Evolutionary conservation across 2,329 filamentous ascomycete species (phyloP).

Genomic region (Aspergillus unguis): DNA sequence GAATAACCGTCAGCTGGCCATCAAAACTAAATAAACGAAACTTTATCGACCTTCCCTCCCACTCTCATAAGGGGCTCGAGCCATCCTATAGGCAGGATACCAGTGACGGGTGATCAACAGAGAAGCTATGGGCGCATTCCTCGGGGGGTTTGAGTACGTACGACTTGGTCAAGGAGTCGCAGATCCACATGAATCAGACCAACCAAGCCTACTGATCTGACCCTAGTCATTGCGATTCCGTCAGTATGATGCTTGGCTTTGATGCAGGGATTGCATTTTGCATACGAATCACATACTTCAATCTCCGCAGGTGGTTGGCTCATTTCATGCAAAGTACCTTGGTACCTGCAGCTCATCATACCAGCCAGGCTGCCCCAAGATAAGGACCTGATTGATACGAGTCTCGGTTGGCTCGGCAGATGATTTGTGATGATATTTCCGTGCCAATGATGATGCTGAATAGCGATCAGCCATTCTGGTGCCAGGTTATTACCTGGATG

Average conservation of each 20-base stretch:
- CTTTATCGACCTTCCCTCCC: not conserved
- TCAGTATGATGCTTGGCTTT: not conserved
- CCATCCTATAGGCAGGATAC: not conserved
- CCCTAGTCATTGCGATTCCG: not conserved
- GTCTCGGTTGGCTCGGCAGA: too few relatives aligned
- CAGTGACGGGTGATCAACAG: constrained; percentile 5
- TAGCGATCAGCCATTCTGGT: too few relatives aligned
- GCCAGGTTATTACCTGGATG: too few relatives aligned
- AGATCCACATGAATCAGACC: not conserved
- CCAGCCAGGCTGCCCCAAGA: too few relatives aligned
- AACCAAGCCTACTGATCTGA: not conserved
- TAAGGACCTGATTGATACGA: too few relatives aligned
- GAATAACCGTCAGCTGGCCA: not conserved
- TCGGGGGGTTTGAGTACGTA: constrained; percentile 13
- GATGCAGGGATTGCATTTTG: not conserved
- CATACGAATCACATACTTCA: not conserved
- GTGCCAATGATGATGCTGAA: too few relatives aligned
- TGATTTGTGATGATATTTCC: too few relatives aligned
- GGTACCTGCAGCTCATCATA: too few relatives aligned
- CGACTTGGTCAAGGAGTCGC: not conserved
- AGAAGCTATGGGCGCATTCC: constrained; percentile 18
- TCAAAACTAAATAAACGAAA: not conserved
- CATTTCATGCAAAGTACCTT: too few relatives aligned
- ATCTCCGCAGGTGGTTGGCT: not conserved
- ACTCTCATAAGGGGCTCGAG: too few relatives aligned